Evolutionary conservation across 2,329 filamentous ascomycete genomes (phyloP), one percentile per base, ranked within the genome.

Genomic region (Diaporthe capsici): DNA sequence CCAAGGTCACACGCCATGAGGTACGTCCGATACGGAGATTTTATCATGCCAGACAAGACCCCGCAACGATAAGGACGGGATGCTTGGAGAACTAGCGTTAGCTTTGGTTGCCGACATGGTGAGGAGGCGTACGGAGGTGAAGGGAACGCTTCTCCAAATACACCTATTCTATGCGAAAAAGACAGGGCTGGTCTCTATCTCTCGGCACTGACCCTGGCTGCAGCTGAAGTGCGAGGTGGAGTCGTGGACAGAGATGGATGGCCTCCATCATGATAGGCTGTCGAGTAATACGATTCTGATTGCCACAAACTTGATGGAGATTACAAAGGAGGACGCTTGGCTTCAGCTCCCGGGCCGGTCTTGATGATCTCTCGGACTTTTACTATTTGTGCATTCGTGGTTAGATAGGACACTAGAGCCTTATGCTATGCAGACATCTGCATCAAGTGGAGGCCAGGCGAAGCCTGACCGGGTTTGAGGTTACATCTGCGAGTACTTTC

Each of bases 11-110:
- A 39, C 28, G 44, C 42, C 34, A 75, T 31, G 42, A 61, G 61
- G 39, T 42, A 70, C 53, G 37, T 75, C 73, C 73, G 73, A 75
- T 76, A 47, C 68, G 75, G 72, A 76, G 67, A 76, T 72, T 71
- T 42, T 39, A n/a, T 63, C 53, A 17, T 70, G 49, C 63, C 44
- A 44, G 55, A 71, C 39, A 44, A 68, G 71, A 75, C 75, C 75
- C 75, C 75, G 72, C 75, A 75, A 70, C n/a, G 75, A 76, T 76
- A 76, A 76, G 71, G 28, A 49, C 51, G 25, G 47, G 51, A 49
- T 39, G 31, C 61, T 53, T 60, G 51, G 44, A 63, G 42, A 63
- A 8, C 57, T 72, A 63, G 71, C 15, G 34, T 25, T 31, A 47
- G 39, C n/a, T 22, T 17, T n/a, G 47, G 28, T 51, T 28, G 37